Conservation (phyloP, 2,329 filamentous ascomycete species). For the Pseudophaeomoniella oleicola region DNA sequence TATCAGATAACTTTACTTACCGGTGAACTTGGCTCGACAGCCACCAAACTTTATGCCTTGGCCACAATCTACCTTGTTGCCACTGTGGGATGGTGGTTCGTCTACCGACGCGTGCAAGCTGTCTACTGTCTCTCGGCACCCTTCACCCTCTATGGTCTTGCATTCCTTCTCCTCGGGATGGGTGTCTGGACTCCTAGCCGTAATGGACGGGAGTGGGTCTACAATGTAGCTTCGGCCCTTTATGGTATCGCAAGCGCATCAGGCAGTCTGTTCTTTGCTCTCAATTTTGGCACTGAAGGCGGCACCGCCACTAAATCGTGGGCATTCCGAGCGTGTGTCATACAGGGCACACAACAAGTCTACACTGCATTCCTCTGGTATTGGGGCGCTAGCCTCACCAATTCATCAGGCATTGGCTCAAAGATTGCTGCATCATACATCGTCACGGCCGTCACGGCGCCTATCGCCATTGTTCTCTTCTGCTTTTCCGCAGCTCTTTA, state of each 20-base stretch:
- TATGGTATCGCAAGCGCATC: constrained; percentile 39
- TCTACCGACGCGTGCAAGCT: constrained; percentile 35
- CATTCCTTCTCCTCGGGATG: constrained; percentile 40
- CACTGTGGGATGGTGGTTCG: constrained; percentile 37
- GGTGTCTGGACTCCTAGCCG: constrained; percentile 27
- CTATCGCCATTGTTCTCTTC: constrained; percentile 37
- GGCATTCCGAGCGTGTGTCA: constrained; percentile 40
- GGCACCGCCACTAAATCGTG: constrained; percentile 22
- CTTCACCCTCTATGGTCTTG: constrained; percentile 39
- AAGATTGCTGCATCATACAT: not conserved
- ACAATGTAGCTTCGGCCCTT: constrained; percentile 37
- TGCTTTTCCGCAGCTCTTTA: constrained; percentile 32
- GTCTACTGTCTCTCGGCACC: constrained; percentile 36
- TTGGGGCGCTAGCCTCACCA: constrained; percentile 27
- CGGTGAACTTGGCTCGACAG: constrained; percentile 36
- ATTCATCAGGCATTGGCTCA: not conserved
- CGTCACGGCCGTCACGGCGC: constrained; percentile 22
- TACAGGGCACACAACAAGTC: constrained; percentile 43
- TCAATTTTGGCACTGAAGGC: constrained; percentile 41
- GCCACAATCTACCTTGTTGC: constrained; percentile 36
- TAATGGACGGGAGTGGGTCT: constrained; percentile 25
- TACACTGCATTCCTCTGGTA: constrained; percentile 43
- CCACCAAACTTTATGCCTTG: constrained; percentile 36
- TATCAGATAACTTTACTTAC: constrained; percentile 45
- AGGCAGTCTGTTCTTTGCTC: constrained; percentile 42